phyloP scores from a whole-genome alignment of 2,329 filamentous ascomycete species.

The Fusarium drepaniforme region DNA sequence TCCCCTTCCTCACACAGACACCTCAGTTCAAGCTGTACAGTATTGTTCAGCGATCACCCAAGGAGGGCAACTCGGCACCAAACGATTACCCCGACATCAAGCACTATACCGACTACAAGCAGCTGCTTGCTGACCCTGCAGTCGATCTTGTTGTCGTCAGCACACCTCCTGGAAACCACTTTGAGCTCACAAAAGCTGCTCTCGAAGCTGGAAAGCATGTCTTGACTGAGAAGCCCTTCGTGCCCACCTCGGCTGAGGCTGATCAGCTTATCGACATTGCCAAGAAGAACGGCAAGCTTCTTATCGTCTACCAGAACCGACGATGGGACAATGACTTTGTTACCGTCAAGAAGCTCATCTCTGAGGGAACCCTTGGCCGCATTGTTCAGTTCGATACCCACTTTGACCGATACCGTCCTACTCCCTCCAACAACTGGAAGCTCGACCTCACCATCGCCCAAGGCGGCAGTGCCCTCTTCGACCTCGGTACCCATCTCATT shows the following conservation, averaged over 20 bases:
- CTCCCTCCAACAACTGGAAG: constrained; percentile 75
- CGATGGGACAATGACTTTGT: constrained; percentile 84
- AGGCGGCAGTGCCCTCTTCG: constrained; percentile 78
- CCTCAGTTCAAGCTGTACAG: constrained; percentile 76
- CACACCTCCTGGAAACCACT: constrained; percentile 80
- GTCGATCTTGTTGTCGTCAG: constrained; percentile 79
- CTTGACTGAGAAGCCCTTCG: constrained; percentile 86
- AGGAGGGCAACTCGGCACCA: constrained; percentile 73
- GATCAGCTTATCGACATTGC: constrained; percentile 70
- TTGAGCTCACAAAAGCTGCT: constrained; percentile 71
- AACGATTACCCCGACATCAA: constrained; percentile 75
- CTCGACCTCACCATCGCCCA: constrained; percentile 66
- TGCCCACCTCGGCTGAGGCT: constrained; percentile 77
- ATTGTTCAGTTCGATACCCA: constrained; percentile 83
- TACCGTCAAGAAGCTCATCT: constrained; percentile 73
- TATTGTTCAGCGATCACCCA: constrained; percentile 80
- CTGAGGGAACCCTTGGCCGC: constrained; percentile 72
- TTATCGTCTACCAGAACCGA: constrained; percentile 82
- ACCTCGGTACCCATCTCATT: constrained; percentile 81
- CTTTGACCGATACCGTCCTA: constrained; percentile 80
- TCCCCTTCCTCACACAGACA: constrained; percentile 78
- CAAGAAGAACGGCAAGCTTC: constrained; percentile 60
- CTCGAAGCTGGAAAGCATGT: constrained; percentile 82
- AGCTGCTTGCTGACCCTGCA: constrained; percentile 72
- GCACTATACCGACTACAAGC: constrained; percentile 72